A percentile compares a stretch with the other conserved stretches of the same genome.
These are phyloP conservation scores for Paramecium bursaria DNA, from an alignment of 73 alveolate species.

Conservation along the genomic window DNA sequence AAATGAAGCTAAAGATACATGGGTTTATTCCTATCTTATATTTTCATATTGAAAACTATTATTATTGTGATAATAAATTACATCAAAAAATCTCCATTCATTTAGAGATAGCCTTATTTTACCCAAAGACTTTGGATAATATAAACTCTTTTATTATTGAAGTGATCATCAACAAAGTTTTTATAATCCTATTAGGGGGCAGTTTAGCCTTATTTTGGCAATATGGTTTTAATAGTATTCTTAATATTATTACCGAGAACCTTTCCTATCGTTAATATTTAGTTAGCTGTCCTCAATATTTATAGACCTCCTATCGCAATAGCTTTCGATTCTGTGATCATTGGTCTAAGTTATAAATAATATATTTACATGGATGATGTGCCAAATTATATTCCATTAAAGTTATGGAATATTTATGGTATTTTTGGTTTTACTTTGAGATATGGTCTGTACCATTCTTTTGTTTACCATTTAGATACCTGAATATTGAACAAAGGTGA, in stretches of 20 bases:
- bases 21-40: slow-evolving; percentile 6
- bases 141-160: slow-evolving; percentile 3
- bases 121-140: not conserved
- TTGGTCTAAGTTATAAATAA: no score
- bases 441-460: slow-evolving; percentile 5
- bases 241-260: slow-evolving; percentile 16
- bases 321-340: slow-evolving; percentile 12
- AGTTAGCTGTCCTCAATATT: not conserved
- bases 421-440: not conserved
- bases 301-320: slow-evolving; percentile 1
- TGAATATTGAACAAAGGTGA: not conserved
- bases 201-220: not conserved
- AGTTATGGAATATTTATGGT: not conserved
- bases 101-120: not conserved
- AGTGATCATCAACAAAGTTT: slow-evolving; percentile 20
- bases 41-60: slow-evolving; percentile 8
- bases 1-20: slow-evolving; percentile 2
- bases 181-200: not conserved
- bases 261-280: slow-evolving; percentile 22
- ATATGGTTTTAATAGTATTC: slow-evolving; percentile 46
- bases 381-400: not conserved
- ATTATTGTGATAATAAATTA: no score
- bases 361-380: no score
- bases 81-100: no score
- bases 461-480: slow-evolving; percentile 6